phyloP scores from a whole-genome alignment of 1,139 yeast species.

The Hanseniaspora sp. region DNA sequence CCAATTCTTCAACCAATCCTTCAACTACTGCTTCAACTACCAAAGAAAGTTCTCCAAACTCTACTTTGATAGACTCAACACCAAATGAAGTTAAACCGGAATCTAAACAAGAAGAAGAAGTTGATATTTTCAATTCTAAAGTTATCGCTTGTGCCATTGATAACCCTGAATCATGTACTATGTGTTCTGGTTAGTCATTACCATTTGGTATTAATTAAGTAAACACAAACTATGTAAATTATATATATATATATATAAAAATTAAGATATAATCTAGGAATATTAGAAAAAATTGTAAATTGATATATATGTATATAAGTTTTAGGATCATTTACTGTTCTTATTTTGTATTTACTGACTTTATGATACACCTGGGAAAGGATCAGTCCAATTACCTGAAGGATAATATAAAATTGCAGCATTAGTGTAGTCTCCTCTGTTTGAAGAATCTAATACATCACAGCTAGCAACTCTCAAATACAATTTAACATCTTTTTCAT shows the following conservation, averaged over 20 bases:
- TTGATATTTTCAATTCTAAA: constrained; percentile 80
- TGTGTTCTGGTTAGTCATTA: constrained; percentile 83
- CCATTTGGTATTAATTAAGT: not conserved
- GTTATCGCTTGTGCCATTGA: constrained; percentile 94
- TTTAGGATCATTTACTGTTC: not conserved
- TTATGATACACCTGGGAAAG: constrained; percentile 38
- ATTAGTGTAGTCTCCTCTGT: constrained; percentile 45
- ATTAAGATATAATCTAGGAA: not conserved
- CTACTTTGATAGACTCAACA: constrained; percentile 18
- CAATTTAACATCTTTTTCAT: constrained; percentile 33
- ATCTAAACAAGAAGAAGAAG: constrained; percentile 23
- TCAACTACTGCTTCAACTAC: constrained; percentile 9
- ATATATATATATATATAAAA: not conserved
- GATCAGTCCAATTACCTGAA: constrained; percentile 39
- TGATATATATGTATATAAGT: not conserved
- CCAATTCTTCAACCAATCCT: not conserved
- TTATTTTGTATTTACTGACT: not conserved
- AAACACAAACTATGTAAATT: not conserved
- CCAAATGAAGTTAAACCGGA: constrained; percentile 13
- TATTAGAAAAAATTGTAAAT: too few species aligned
- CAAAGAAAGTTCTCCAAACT: constrained; percentile 17
- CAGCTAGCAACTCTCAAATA: constrained; percentile 48
- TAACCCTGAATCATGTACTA: constrained; percentile 94
- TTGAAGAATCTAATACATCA: constrained; percentile 34
- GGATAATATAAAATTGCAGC: constrained; percentile 53